Percentiles rank a stretch among this genome's conserved stretches.
Conservation (phyloP, 1,139 yeast species). For the Suhomyces kunorum region DNA sequence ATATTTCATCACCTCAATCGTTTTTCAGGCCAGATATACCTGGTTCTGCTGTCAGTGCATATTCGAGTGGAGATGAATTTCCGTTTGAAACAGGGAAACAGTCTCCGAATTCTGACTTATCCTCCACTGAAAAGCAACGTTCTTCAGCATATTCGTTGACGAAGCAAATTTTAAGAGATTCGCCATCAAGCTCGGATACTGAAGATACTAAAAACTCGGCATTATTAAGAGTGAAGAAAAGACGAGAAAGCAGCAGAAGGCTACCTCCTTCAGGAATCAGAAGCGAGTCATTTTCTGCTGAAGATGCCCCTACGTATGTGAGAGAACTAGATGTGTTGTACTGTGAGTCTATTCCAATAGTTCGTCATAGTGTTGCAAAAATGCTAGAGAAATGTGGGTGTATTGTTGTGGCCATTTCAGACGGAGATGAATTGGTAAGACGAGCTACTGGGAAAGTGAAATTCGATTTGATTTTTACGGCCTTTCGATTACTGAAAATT, state of each 20-base stretch:
- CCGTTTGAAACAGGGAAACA: constrained; percentile 28
- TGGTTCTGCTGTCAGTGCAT: constrained; percentile 36
- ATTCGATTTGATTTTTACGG: constrained; percentile 82
- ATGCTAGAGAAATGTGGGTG: constrained; percentile 75
- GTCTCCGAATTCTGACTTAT: constrained; percentile 19
- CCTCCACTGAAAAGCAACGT: constrained; percentile 22
- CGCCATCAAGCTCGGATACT: constrained; percentile 70
- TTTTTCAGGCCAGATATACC: constrained; percentile 32
- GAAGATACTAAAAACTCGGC: constrained; percentile 62
- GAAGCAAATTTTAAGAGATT: constrained; percentile 44
- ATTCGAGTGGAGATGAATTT: constrained; percentile 42
- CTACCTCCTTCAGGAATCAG: constrained; percentile 21
- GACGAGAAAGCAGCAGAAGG: constrained; percentile 54
- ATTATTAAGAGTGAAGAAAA: constrained; percentile 53
- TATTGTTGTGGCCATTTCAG: constrained; percentile 73
- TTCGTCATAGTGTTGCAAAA: constrained; percentile 66
- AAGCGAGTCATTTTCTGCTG: constrained; percentile 14
- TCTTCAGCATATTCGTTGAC: constrained; percentile 33
- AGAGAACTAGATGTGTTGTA: constrained; percentile 63
- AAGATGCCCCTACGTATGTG: constrained; percentile 4
- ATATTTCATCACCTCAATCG: constrained; percentile 24
- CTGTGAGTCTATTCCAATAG: constrained; percentile 86
- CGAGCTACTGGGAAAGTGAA: constrained; percentile 81
- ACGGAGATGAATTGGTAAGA: constrained; percentile 81
- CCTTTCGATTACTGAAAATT: constrained; percentile 65